Base-by-base conservation (phyloP, 139 green algal species). In the Closterium sp. region DNA sequence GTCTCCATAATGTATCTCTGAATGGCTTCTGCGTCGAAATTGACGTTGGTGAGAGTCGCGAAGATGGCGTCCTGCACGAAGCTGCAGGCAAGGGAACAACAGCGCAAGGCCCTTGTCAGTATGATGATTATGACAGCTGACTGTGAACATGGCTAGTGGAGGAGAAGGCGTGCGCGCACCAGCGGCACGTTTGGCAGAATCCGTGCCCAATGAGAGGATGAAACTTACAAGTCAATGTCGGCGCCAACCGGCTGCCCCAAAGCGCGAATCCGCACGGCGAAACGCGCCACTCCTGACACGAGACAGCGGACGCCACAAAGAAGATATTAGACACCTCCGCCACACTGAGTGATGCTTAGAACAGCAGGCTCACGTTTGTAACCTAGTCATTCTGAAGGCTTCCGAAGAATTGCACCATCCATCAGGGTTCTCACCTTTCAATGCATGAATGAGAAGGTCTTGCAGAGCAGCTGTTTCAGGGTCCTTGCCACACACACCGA, bases 31-130 rank as follows among this genome's bases (percentile, higher is more conserved):
- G 93, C 89, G 38, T 96, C 94, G 87, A 97, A 97, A 95, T 97
- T 97, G 90, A 97, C 92, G 87, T 97, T 97, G 89, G 96, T 97
- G 10, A 97, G 93, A 3, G 95, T 97, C 31, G 93, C 93, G 92
- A 97, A 97, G 38, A 95, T 95, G 45, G 92, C 92, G 11, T 86
- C 70, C 38, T 95, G 94, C 87, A 96, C 89, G 91, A 97, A 97
- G 73, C 87, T 95, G 92, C 96, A 93, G 38, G 7, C 95, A 86
- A 24, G 22, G 13, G 30, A 22, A 13, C 5, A 13, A 79, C 17
- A 13, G 88, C 29, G 17, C 24, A 70, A 30, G n/a, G n/a, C n/a
- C n/a, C n/a, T n/a, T n/a, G n/a, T n/a, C n/a, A n/a, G n/a, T n/a
- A n/a, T n/a, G n/a, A n/a, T n/a, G n/a, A n/a, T n/a, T n/a, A 79